Base-by-base conservation (phyloP, 2,329 filamentous ascomycete genomes). In the Penicillium brevicompactum region DNA sequence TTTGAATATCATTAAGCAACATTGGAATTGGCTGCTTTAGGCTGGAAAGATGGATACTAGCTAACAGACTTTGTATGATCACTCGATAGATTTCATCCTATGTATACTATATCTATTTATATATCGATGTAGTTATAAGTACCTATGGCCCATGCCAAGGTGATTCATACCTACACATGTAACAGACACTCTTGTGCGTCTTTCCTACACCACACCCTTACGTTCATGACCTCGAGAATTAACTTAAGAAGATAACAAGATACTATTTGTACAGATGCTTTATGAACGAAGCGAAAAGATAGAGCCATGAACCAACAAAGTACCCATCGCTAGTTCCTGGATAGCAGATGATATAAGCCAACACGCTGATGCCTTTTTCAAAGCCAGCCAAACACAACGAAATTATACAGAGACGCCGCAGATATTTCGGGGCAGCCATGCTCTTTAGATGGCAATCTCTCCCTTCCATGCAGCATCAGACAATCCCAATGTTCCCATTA, bases 401-500 rank as follows among this genome's bases (percentile, higher is more conserved):
- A 46, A 44, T 49, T 46, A n/a, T 46, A 40, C 53, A 45, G 42
- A 51, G 27, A 37, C 21, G 52, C 37, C 22, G 52, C 55, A 59
- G 42, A 47, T 55, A 61, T 31, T 55, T 57, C 58, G 63, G 58
- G 49, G 48, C 46, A 51, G 30, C 41, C 46, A 50, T 49, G 21
- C n/a, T 50, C 46, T 41, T 76, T 84, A 91, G 72, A 92, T 71
- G 58, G 82, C 86, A 72, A 97, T 97, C 80, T 97, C 91, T 46
- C 87, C 88, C 80, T 91, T 90, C 88, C 91, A 97, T 49, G 90
- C 92, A 38, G 90, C 91, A 47, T 92, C 90, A 13, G 88, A 91
- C 75, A 99, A 76, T 13, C 95, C 94, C 58, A 99, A 79, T 57
- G 85, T 93, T 75, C 89, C 81, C 61, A 97, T 82, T 79, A 97